Evolutionary conservation across 202 grass and related monocot species (phyloP), one percentile per base, ranked within the genome.

Genomic region (Dendrocalamus latiflorus): DNA sequence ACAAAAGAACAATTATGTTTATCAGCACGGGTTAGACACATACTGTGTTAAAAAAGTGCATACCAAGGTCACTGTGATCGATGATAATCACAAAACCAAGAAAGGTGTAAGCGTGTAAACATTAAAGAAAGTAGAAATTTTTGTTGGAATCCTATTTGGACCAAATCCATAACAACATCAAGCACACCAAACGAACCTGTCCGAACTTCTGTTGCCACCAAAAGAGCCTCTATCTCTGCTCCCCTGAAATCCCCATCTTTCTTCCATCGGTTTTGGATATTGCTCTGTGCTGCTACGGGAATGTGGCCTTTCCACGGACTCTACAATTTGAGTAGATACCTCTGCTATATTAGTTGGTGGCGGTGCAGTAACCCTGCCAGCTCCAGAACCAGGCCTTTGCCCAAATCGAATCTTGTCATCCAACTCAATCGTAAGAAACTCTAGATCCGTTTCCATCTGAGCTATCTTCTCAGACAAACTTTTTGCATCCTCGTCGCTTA

Each of bases 321-420:
- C 89, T 68, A 59, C 77, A 50, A 57, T 76, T 64, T 84, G 81
- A 17, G 34, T 36, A 36, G 68, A 68, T 41, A 83, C 82, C 25
- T 88, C 87, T 76, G 79, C 82, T 68, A 75, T 68, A 83, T 78
- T 75, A 82, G 67, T 48, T 65, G 81, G 81, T 3, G 83, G 68
- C 24, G 60, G 68, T 78, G 77, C 78, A 72, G 65, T 56, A 74
- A 63, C 83, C 76, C 87, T 91, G 7, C 91, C 91, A 72, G 82
- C 62, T 77, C 91, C 89, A 86, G 89, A 94, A 65, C 89, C 86
- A 74, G 81, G 90, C 51, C 91, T 89, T 86, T 97, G 86, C 9
- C 83, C 84, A 94, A 94, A 92, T 37, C 84, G 72, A 74, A 91
- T 77, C 81, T 91, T 97, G 69, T 90, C 84, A 72, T 97, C 86